Conservation (phyloP, 129 eudicot genomes). For the Flaveria robusta region DNA sequence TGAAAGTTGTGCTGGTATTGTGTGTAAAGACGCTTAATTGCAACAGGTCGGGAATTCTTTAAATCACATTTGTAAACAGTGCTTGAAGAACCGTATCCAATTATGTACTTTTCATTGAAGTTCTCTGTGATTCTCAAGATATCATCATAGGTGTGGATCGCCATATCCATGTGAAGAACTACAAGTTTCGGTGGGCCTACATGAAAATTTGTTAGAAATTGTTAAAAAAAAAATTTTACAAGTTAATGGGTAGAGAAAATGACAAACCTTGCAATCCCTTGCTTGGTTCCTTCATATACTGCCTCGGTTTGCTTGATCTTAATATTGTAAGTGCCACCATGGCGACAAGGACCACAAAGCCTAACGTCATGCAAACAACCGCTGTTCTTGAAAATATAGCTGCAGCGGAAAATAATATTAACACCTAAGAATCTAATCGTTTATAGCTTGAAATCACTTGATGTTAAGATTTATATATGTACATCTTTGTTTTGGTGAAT, state of each 20-base stretch:
- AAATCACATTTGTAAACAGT: slow-evolving; percentile 75
- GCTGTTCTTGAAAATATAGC: slow-evolving; percentile 61
- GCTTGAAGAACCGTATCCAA: slow-evolving; percentile 96
- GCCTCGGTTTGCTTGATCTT: slow-evolving; percentile 56
- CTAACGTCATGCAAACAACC: slow-evolving; percentile 64
- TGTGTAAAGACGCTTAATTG: slow-evolving; percentile 80
- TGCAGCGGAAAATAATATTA: slow-evolving; percentile 25
- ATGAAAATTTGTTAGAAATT: not conserved
- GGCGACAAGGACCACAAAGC: slow-evolving; percentile 55
- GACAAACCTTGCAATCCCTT: slow-evolving; percentile 53
- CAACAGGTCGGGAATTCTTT: slow-evolving; percentile 82
- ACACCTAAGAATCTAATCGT: too few relatives aligned
- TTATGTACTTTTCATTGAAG: slow-evolving; percentile 67
- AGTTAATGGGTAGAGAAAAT: not conserved
- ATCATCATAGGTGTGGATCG: slow-evolving; percentile 82
- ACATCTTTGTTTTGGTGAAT: slow-evolving; percentile 61
- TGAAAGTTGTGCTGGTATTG: slow-evolving; percentile 57
- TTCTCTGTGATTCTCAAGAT: slow-evolving; percentile 80
- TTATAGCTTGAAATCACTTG: not conserved
- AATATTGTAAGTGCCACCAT: slow-evolving; percentile 54
- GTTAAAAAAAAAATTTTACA: not conserved
- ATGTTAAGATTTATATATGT: not conserved
- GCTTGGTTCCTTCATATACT: slow-evolving; percentile 41
- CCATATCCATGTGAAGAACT: slow-evolving; percentile 81
- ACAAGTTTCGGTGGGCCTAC: slow-evolving; percentile 78